These are phyloP conservation scores for Podospora appendiculata DNA, from an alignment of 495 filamentous ascomycete species.

Conservation along the genomic window DNA sequence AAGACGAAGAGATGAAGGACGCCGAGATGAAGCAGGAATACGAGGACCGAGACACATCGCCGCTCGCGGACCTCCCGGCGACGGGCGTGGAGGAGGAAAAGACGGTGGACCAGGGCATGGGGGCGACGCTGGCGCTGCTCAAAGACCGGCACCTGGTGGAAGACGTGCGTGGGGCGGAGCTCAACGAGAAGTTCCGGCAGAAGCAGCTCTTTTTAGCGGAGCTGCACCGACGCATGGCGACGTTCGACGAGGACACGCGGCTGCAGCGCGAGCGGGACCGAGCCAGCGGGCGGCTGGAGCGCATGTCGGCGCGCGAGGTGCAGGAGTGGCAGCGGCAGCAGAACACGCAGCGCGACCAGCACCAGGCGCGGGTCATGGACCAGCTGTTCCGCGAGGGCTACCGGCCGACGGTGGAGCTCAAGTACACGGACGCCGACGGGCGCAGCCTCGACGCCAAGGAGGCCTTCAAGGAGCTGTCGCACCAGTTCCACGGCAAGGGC, in stretches of 20 bases:
- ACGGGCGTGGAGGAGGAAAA: constrained; percentile 83
- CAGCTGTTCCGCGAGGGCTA: constrained; percentile 82
- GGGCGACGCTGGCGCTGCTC: constrained; percentile 72
- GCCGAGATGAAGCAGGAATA: constrained; percentile 35
- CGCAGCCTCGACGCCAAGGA: constrained; percentile 85
- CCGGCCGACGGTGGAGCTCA: constrained; percentile 80
- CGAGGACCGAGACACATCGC: constrained; percentile 3
- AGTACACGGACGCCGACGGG: constrained; percentile 83
- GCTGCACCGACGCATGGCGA: constrained; percentile 62
- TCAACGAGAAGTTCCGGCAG: constrained; percentile 63
- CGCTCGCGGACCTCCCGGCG: constrained; percentile 32
- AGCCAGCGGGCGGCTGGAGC: constrained; percentile 68
- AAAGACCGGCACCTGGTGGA: constrained; percentile 75
- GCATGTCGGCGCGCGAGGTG: constrained; percentile 82
- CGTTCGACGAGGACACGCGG: constrained; percentile 71
- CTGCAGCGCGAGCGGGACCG: constrained; percentile 82
- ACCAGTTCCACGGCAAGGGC: constrained; percentile 97
- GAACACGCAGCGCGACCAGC: constrained; percentile 78
- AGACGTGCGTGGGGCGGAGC: constrained; percentile 48
- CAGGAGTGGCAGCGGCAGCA: constrained; percentile 81
- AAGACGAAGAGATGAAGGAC: constrained; percentile 45
- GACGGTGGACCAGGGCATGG: constrained; percentile 68
- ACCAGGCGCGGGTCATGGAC: constrained; percentile 69
- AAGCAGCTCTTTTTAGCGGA: constrained; percentile 75
- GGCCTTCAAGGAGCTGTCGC: constrained; percentile 81